phyloP scores from a whole-genome alignment of 1,284 basidiomycete genomes.

The Malassezia equina region DNA sequence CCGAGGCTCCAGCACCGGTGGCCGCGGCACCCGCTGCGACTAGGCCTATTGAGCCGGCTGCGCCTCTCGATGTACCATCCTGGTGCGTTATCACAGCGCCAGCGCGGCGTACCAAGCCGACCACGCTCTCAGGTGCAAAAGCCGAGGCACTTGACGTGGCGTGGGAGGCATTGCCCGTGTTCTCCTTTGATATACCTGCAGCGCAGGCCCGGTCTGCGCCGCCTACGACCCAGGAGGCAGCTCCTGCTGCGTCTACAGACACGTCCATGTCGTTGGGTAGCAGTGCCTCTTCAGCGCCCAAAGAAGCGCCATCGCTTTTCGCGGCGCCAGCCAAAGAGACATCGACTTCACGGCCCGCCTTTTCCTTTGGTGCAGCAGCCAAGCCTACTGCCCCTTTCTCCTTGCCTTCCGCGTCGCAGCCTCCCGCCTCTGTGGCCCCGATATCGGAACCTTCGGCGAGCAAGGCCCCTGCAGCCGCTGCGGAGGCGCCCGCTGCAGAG shows the following conservation, averaged over 20 bases:
- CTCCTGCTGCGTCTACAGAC: neutral
- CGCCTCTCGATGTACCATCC: neutral
- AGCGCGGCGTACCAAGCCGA: neutral
- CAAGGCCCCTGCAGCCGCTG: neutral
- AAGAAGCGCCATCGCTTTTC: neutral
- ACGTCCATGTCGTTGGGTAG: neutral
- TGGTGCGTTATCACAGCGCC: slow-evolving; percentile 7
- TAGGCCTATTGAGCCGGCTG: neutral
- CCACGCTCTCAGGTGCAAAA: neutral
- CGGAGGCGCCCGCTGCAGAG: neutral
- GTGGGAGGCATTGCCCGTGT: slow-evolving; percentile 4
- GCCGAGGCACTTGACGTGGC: neutral
- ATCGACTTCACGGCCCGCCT: neutral
- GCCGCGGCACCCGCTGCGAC: neutral
- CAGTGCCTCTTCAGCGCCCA: neutral
- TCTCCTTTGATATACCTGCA: slow-evolving; percentile 4
- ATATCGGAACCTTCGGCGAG: slow-evolving; percentile 6
- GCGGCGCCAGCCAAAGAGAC: neutral
- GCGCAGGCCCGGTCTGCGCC: neutral
- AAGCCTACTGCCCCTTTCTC: neutral
- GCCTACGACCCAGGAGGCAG: neutral
- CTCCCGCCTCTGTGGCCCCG: slow-evolving; percentile 1
- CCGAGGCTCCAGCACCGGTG: neutral
- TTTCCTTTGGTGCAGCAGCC: slow-evolving; percentile 17
- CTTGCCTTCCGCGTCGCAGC: neutral